A percentile compares a stretch with the other conserved stretches of the same genome.
Evolutionary conservation across 2,329 filamentous ascomycete species (phyloP).

Genomic region (Colletotrichum sp.): DNA sequence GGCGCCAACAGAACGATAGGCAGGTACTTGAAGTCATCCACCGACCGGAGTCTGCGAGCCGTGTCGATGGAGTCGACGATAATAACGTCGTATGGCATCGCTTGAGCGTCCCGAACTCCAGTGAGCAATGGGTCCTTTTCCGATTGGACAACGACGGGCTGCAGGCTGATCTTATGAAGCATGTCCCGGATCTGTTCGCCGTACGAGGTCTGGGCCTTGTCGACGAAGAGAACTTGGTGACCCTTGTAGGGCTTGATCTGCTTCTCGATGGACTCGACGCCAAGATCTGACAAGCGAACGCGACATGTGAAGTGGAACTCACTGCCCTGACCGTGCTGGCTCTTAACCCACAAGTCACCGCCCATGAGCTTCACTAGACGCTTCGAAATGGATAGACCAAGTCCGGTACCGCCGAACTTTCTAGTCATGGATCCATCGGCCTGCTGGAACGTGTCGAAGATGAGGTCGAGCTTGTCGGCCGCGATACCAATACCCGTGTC

Average conservation of each 20-base stretch:
- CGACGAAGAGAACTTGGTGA: slow-evolving; percentile 92
- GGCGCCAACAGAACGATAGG: slow-evolving; percentile 93
- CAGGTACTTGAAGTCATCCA: slow-evolving; percentile 97
- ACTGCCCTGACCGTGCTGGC: slow-evolving; percentile 88
- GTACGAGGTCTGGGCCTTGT: slow-evolving; percentile 83
- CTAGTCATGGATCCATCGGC: slow-evolving; percentile 96
- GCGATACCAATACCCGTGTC: slow-evolving; percentile 98
- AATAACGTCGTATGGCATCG: slow-evolving; percentile 88
- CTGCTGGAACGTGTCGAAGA: slow-evolving; percentile 99
- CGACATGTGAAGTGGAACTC: slow-evolving; percentile 96
- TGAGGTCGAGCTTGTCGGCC: slow-evolving; percentile 91
- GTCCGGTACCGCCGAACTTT: slow-evolving; percentile 93
- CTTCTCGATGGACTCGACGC: slow-evolving; percentile 78
- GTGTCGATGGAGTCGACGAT: slow-evolving; percentile 94
- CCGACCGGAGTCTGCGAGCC: slow-evolving; percentile 81
- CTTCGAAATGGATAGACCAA: slow-evolving; percentile 94
- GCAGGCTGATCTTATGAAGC: slow-evolving; percentile 78
- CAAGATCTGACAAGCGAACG: slow-evolving; percentile 82
- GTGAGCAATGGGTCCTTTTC: slow-evolving; percentile 67
- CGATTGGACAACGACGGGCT: slow-evolving; percentile 85
- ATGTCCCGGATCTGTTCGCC: slow-evolving; percentile 79
- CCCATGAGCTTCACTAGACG: slow-evolving; percentile 95
- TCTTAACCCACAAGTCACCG: slow-evolving; percentile 95
- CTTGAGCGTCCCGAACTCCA: slow-evolving; percentile 56
- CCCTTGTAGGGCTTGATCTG: slow-evolving; percentile 90